Evolutionary conservation across 768 basidiomycete species (phyloP).

Genomic region (Imleria badia): DNA sequence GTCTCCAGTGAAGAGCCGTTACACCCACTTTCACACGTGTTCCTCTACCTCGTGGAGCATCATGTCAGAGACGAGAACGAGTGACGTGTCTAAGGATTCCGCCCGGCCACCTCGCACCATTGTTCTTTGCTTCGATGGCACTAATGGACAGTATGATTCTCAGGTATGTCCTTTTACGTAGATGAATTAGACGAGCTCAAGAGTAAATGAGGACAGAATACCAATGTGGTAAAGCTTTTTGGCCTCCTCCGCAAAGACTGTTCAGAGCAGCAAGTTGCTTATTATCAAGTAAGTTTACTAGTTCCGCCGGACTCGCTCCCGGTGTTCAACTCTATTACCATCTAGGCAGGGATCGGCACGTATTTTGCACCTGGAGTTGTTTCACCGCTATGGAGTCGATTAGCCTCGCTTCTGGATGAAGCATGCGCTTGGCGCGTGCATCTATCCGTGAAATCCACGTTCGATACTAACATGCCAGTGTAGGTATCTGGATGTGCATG

Average conservation of each 20-base stretch:
- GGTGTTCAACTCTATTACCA: neutral
- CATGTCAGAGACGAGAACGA: conserved; percentile 18
- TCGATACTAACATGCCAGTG: neutral
- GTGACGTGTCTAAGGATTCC: neutral
- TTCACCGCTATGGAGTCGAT: conserved; percentile 55
- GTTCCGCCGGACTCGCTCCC: neutral
- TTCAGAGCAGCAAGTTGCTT: conserved; percentile 55
- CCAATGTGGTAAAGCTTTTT: conserved; percentile 73
- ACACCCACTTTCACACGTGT: neutral
- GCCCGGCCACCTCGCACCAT: conserved; percentile 40
- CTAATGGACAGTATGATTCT: conserved; percentile 49
- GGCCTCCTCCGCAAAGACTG: conserved; percentile 59
- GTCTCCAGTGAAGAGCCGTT: neutral
- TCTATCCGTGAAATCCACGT: neutral
- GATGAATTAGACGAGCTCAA: neutral
- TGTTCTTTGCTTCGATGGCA: conserved; percentile 73
- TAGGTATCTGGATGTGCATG: conserved; percentile 71
- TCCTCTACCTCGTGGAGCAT: neutral
- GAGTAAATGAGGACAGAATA: conserved; percentile 41
- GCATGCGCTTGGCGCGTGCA: conserved; percentile 67
- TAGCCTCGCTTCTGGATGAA: conserved; percentile 61
- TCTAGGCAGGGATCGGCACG: conserved; percentile 46
- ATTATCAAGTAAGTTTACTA: conserved; percentile 59
- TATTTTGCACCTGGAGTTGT: conserved; percentile 67
- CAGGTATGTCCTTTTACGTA: conserved; percentile 35